These are phyloP conservation scores for Penicillium verrucosum DNA, from an alignment of 2,329 filamentous ascomycete genomes.

Conservation along the genomic window DNA sequence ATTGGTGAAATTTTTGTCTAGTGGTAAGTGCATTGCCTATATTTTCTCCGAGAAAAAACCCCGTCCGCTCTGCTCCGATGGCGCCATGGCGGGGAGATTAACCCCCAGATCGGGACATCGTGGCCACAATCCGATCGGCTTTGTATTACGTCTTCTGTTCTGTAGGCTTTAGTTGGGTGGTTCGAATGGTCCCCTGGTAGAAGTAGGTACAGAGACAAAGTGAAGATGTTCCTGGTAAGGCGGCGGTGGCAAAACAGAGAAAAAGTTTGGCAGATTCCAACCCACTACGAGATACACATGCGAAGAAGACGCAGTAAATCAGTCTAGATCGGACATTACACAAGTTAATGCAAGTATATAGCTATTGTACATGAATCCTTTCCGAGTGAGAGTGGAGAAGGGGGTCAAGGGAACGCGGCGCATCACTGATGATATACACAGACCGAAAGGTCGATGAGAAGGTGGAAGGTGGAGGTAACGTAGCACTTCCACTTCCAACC, in stretches of 20 bases:
- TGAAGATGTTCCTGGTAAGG: not conserved
- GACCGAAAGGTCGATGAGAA: constrained; percentile 12
- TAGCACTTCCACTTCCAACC: not conserved
- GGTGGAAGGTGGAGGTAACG: not conserved
- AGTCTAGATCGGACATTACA: constrained; percentile 10
- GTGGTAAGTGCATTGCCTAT: not conserved
- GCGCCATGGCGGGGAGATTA: constrained; percentile 25
- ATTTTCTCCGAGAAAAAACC: constrained; percentile 1
- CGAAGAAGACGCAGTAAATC: not conserved
- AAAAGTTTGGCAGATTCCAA: not conserved
- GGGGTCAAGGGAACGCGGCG: constrained; percentile 8
- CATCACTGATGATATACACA: constrained; percentile 24
- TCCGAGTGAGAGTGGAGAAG: constrained; percentile 26
- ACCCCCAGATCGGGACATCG: constrained; percentile 1
- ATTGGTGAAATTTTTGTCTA: not conserved
- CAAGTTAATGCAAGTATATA: constrained; percentile 23
- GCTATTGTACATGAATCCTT: constrained; percentile 26
- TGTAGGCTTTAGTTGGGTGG: not conserved
- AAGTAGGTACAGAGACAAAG: not conserved
- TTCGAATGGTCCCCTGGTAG: not conserved
- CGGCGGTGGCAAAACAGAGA: constrained; percentile 20
- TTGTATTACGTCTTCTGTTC: not conserved
- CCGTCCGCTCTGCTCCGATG: constrained; percentile 20
- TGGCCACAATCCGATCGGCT: not conserved
- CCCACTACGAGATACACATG: not conserved